Evolutionary conservation across 805 yeast genomes (phyloP).

Genomic region (Saccharomycopsis synnaedendra): DNA sequence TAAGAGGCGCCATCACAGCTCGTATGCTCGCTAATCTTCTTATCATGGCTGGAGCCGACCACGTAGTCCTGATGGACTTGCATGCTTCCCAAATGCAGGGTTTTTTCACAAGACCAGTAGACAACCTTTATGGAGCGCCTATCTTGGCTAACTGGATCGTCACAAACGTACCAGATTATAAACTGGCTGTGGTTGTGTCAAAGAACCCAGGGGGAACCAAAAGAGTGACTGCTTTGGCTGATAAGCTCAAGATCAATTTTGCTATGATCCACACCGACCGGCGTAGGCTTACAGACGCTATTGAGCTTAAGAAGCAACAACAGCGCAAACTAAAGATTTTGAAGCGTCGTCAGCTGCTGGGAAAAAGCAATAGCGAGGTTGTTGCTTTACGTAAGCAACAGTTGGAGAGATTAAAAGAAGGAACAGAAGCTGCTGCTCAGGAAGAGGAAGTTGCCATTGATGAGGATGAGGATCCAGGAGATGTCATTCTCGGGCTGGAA

Average conservation of each 20-base stretch:
- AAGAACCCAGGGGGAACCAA: conserved; percentile 99
- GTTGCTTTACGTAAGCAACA: conserved; percentile 23
- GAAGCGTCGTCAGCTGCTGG: conserved; percentile 37
- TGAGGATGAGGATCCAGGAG: conserved; percentile 26
- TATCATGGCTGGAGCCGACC: conserved; percentile 99
- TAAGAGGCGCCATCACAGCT: conserved; percentile 97
- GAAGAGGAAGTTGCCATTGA: conserved; percentile 15
- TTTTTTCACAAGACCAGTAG: conserved; percentile 93
- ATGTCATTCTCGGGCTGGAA: conserved; percentile 61
- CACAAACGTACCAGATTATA: conserved; percentile 76
- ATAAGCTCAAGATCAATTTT: conserved; percentile 85
- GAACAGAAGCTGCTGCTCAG: background rate
- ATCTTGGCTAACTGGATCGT: conserved; percentile 93
- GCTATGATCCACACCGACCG: conserved; percentile 99
- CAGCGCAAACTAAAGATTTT: conserved; percentile 25
- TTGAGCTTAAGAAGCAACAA: conserved; percentile 28
- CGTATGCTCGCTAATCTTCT: conserved; percentile 92
- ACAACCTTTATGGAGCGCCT: conserved; percentile 92
- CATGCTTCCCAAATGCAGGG: conserved; percentile 99
- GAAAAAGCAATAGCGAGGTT: conserved; percentile 33
- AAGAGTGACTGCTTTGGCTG: conserved; percentile 96
- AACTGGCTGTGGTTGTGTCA: conserved; percentile 91
- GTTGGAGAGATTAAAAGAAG: conserved; percentile 6
- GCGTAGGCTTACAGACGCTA: conserved; percentile 68
- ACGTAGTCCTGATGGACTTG: conserved; percentile 93